Evolutionary conservation across 164 flowering plant genomes (phyloP), one percentile per base, ranked within the genome.

Genomic region (Saururus chinensis): DNA sequence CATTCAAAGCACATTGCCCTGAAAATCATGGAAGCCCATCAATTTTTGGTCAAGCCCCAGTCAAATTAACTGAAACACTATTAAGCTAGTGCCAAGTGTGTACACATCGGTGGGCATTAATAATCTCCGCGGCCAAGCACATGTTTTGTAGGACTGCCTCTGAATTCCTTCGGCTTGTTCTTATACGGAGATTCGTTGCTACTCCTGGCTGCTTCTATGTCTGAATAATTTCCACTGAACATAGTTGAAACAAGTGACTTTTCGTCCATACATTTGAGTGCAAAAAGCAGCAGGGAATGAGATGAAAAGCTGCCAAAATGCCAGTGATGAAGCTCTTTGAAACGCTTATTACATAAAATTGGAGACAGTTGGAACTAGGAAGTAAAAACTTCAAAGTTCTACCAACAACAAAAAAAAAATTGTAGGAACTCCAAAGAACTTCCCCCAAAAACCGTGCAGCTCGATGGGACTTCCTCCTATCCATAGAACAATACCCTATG

Each of bases 391-490:
- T 6, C 37, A 30, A 30, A 30, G 37, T 30, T 30, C 37, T 30
- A 30, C 2, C 37, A 37, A 40, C 11, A 40, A 53, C 45, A 37
- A 51, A 51, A 25, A 20, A 12, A 42, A 61, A 23, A 52, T n/a
- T 10, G 26, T 9, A 60, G 64, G 40, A 9, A 20, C 30, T 59
- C 68, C 62, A 66, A 26, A 42, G 37, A 30, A 30, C 37, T 30
- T 2, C 37, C 37, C 37, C n/a, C n/a, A n/a, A 30, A 30, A 30
- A 30, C 2, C 37, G 6, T 30, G 37, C 37, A 30, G 37, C 25
- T 45, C 20, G 63, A 68, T 64, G 65, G 69, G 62, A 60, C 40
- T 64, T 20, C 60, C 53, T 56, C 53, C 56, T 40, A 41, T 19
- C 2, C 6, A 30, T 30, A 30, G 6, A 16, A 66, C 21, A 40